Conservation (phyloP, 805 yeast species). For the Kurtzmaniella cleridarum region DNA sequence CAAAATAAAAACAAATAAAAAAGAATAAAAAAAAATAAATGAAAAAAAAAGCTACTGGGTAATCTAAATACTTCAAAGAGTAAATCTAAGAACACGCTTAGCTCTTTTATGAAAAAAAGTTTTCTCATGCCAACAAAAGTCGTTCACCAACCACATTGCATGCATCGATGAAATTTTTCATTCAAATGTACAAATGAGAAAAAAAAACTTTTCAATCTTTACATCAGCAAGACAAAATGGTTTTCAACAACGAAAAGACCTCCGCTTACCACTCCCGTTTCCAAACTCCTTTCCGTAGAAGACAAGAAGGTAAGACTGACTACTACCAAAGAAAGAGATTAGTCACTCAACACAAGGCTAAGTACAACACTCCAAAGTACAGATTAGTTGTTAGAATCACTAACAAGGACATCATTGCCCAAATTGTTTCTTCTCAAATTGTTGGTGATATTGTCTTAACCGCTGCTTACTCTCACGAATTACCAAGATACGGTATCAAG, state of each 20-base stretch:
- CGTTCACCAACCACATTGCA: too few species aligned
- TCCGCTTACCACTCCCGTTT: constrained; percentile 97
- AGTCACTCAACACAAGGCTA: constrained; percentile 99
- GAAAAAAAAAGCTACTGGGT: too few species aligned
- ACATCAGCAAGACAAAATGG: constrained; percentile 45
- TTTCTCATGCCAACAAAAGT: too few species aligned
- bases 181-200: background rate
- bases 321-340: constrained; percentile 99
- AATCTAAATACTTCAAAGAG: too few species aligned
- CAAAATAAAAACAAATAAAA: too few species aligned
- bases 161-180: too few species aligned
- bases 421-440: constrained; percentile 93
- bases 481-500: constrained; percentile 94
- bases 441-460: constrained; percentile 94
- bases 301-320: constrained; percentile 99
- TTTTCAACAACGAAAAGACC: constrained; percentile 72
- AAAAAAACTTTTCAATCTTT: background rate
- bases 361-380: constrained; percentile 99
- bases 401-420: constrained; percentile 98
- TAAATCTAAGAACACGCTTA: too few species aligned
- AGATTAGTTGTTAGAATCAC: constrained; percentile 99
- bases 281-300: constrained; percentile 99
- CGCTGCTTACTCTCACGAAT: constrained; percentile 98
- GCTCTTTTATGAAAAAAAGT: too few species aligned
- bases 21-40: too few species aligned